Evolutionary conservation across 768 basidiomycete species (phyloP), one percentile per base, ranked within the genome.

Genomic region (Tylopilus felleus): DNA sequence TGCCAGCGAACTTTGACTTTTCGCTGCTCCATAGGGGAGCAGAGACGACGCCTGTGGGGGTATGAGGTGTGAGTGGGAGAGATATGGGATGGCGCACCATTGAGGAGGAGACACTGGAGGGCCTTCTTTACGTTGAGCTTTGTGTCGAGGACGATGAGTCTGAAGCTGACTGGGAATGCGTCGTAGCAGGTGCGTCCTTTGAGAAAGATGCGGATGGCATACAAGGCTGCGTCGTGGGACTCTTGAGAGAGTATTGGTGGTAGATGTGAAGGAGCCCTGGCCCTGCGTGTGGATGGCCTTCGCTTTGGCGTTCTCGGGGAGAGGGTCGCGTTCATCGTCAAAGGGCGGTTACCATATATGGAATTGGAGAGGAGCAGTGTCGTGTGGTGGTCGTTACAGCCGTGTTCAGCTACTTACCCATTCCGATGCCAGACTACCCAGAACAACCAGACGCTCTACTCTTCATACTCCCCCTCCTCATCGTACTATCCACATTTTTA

Each of bases 11-110:
- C 39, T 78, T 83, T 5, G 92, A 95, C 56, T 82, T 84, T 59
- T 93, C 90, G 70, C 93, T 96, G 75, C 98, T 96, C 93, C 96
- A 99, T 23, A 99, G 77, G 13, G 97, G 96, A 0, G 97, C 97
- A 6, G 97, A 98, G 21, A 98, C 95, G 55, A 98, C 95, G 57
- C 94, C 96, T 97, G 68, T 8, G 41, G 48, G 35, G 49, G 19
- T 3, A 33, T 28, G 22, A n/a, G 25, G 43, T 19, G 16, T 9
- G n/a, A 38, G 8, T 2, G 17, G 7, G 38, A n/a, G n/a, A 1
- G n/a, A 38, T 14, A 19, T 8, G n/a, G 38, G n/a, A 7, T 38
- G 38, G 14, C 50, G 49, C 23, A 86, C 90, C 87, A 70, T 97
- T 97, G 57, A 84, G 77, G 8, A 92, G 77, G 9, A 94, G 80